These are phyloP conservation scores for Cyphellophora attinorum DNA, from an alignment of 2,329 filamentous ascomycete genomes.

Conservation along the genomic window DNA sequence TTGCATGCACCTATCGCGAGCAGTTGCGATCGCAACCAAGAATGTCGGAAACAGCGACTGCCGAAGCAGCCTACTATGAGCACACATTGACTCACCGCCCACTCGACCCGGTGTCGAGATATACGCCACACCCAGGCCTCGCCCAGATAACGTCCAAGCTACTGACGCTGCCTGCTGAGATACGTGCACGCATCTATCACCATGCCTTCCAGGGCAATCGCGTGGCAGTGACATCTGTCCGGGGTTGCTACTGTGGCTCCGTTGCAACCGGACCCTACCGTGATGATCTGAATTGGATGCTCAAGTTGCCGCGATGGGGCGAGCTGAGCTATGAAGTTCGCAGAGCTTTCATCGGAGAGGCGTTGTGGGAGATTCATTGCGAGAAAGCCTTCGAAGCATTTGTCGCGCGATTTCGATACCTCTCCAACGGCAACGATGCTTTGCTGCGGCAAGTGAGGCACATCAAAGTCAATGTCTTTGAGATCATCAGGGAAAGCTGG, in stretches of 20 bases:
- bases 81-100: constrained; percentile 9
- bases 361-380: constrained; percentile 10
- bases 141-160: constrained; percentile 2
- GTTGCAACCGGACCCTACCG: constrained; percentile 7
- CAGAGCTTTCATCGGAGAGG: constrained; percentile 5
- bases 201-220: constrained; percentile 8
- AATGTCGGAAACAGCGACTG: background rate
- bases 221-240: constrained; percentile 6
- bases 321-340: background rate
- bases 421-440: background rate
- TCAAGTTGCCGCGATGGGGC: background rate
- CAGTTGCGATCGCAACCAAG: too few species aligned
- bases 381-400: constrained; percentile 5
- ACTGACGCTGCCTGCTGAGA: constrained; percentile 6
- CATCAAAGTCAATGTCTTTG: constrained; percentile 9
- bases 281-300: constrained; percentile 9
- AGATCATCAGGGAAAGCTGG: constrained; percentile 2
- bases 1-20: too few species aligned
- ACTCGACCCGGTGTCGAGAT: constrained; percentile 5
- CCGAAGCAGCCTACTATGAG: constrained; percentile 2
- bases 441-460: constrained; percentile 5
- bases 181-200: constrained; percentile 7
- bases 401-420: constrained; percentile 2
- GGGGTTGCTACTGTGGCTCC: constrained; percentile 8
- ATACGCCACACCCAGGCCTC: constrained; percentile 4